A percentile compares a stretch with the other conserved stretches of the same genome.
Evolutionary conservation across 257 asterid species (phyloP).

Genomic region (Solanum sejunctum): DNA sequence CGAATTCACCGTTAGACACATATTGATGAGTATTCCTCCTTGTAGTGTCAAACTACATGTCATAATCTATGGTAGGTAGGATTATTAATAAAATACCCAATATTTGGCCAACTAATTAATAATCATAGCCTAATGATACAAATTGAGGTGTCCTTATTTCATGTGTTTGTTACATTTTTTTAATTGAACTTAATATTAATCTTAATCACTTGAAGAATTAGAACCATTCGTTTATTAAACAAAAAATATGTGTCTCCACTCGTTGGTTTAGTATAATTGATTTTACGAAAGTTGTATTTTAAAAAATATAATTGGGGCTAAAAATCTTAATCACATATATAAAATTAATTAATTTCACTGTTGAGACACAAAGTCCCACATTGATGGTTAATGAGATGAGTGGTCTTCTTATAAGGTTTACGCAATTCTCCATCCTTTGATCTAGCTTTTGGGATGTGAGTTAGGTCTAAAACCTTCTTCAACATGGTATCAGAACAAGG

Average conservation of each 20-base stretch:
- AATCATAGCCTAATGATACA: background rate
- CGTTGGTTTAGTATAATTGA: background rate
- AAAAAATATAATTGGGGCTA: too few species aligned
- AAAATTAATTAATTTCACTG: too few species aligned
- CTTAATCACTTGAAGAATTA: background rate
- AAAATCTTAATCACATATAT: too few species aligned
- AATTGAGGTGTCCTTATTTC: background rate
- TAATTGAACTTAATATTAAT: background rate
- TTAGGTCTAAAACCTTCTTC: too few species aligned
- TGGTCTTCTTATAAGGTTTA: too few species aligned
- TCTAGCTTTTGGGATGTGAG: too few species aligned
- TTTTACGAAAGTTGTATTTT: background rate
- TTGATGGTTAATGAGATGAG: too few species aligned
- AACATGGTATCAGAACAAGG: too few species aligned
- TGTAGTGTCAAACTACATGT: background rate
- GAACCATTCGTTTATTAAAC: background rate
- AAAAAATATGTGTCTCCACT: background rate
- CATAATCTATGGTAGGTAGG: background rate
- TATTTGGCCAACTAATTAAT: background rate
- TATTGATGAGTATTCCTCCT: background rate
- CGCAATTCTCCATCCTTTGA: too few species aligned
- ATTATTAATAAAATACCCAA: background rate
- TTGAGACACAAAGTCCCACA: too few species aligned
- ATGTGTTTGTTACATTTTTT: background rate
- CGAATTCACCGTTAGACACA: fast-evolving